Evolutionary conservation across 2,329 filamentous ascomycete species (phyloP), one percentile per base, ranked within the genome.

Genomic region (Periconia sp.): DNA sequence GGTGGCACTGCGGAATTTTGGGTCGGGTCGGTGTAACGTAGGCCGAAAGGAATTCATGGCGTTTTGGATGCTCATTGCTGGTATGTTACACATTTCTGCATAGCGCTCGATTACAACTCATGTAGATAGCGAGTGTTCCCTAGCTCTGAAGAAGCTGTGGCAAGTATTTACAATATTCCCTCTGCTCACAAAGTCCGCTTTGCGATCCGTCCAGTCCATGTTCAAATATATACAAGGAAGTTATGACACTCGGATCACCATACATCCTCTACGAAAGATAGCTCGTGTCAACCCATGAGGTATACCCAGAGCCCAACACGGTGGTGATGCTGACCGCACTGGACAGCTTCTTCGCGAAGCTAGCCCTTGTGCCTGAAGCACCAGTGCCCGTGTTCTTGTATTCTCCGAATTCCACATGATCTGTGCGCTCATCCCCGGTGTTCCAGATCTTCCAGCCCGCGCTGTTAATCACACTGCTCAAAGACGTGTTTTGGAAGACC

Each of bases 391-490:
- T 75, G 65, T 87, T 87, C 15, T 54, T 66, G 57, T 79, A 86
- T 71, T 87, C 84, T 31, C 28, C 15, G 28, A 16, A 86, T 18
- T 71, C 64, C 1, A 85, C 78, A 30, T 80, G 68, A 23, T 70
- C 72, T 1, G 79, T 83, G 24, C 75, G 72, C n/a, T 72, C 59
- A 30, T 77, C 70, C 3, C 69, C 71, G 2, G 53, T 67, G 43
- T 75, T 75, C 84, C 84, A 87, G 19, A 71, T 58, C 2, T 55
- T 62, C 83, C 84, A 87, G 0, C 84, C 84, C 0, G 77, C 76
- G 2, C 72, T 46, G 54, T 85, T 84, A 56, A 87, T 76, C 15
- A 86, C 80, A 17, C 69, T 66, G 7, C 72, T 73, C 65, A 87
- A 69, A 22, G 59, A 59, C 0, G 78, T 79, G 36, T 73, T 68